A percentile compares a stretch with the other conserved stretches of the same genome.
Conservation (phyloP, 805 yeast genomes). For the Metschnikowia proteae region DNA sequence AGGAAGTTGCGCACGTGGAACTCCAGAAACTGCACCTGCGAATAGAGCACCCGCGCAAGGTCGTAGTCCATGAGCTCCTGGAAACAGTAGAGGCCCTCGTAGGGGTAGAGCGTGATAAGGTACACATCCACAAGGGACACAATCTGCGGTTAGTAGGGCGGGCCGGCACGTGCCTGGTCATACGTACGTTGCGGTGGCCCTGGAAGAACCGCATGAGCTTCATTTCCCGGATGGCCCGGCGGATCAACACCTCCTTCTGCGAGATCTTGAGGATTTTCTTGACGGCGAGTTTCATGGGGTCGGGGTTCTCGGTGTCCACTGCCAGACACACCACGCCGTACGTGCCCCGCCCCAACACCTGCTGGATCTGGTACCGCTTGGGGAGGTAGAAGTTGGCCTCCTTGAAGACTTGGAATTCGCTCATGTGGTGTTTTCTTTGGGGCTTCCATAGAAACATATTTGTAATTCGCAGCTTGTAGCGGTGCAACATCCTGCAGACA, state of each 20-base stretch:
- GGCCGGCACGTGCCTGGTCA: neutral
- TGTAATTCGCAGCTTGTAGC: conserved; percentile 3
- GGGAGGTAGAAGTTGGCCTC: conserved; percentile 55
- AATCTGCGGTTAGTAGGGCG: conserved; percentile 40
- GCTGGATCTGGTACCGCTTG: conserved; percentile 52
- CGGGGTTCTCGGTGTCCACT: conserved; percentile 39
- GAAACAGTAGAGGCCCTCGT: conserved; percentile 83
- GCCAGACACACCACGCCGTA: conserved; percentile 86
- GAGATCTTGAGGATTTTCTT: conserved; percentile 77
- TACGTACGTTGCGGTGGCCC: conserved; percentile 71
- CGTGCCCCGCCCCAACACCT: conserved; percentile 75
- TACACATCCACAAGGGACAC: conserved; percentile 73
- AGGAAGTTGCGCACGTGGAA: conserved; percentile 72
- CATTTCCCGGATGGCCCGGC: conserved; percentile 80
- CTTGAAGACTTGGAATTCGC: conserved; percentile 16
- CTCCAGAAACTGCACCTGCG: conserved; percentile 74
- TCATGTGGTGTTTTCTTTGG: too few relatives aligned
- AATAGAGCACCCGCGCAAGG: conserved; percentile 74
- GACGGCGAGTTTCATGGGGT: conserved; percentile 55
- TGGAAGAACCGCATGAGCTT: conserved; percentile 75
- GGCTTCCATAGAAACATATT: too few relatives aligned
- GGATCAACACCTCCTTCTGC: conserved; percentile 59
- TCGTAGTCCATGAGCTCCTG: conserved; percentile 85
- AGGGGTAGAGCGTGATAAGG: conserved; percentile 59
- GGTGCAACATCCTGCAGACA: neutral